Conservation (phyloP, 1,284 basidiomycete genomes). For the Rhodotorula sp. region DNA sequence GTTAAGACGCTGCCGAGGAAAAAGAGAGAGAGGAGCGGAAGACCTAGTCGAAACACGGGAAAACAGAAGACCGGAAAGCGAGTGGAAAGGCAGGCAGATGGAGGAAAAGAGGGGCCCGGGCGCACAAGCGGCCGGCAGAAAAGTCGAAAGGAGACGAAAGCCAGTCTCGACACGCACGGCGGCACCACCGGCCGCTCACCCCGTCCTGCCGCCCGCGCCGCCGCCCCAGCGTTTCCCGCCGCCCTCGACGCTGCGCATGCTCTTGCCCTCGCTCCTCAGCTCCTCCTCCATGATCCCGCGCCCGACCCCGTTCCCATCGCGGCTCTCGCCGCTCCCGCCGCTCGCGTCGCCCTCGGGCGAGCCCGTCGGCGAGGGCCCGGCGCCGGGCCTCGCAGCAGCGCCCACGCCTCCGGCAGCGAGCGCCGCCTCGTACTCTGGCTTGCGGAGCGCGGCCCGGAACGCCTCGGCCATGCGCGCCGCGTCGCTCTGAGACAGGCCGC, state of each 20-base stretch:
- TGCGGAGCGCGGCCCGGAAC: conserved; percentile 75
- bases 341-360: conserved; percentile 15
- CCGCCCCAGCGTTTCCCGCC: conserved; percentile 23
- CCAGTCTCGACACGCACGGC: background rate
- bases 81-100: background rate
- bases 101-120: too few species aligned
- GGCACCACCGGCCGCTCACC: background rate
- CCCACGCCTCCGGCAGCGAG: background rate
- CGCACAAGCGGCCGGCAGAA: background rate
- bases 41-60: background rate
- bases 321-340: conserved; percentile 15
- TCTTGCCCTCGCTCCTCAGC: conserved; percentile 37
- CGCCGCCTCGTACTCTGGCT: conserved; percentile 60
- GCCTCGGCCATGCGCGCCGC: conserved; percentile 85
- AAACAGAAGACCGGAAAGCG: background rate
- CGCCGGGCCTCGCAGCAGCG: conserved; percentile 13
- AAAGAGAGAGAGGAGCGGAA: background rate
- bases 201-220: background rate
- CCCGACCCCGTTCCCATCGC: conserved; percentile 13
- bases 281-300: conserved; percentile 32
- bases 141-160: background rate
- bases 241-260: conserved; percentile 26
- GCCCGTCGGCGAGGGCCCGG: conserved; percentile 3
- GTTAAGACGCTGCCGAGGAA: background rate
- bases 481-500: conserved; percentile 68